A percentile compares a stretch with the other conserved stretches of the same genome.
These are phyloP conservation scores for Nigrospora sphaerica DNA, from an alignment of 2,329 filamentous ascomycete genomes.

Conservation along the genomic window DNA sequence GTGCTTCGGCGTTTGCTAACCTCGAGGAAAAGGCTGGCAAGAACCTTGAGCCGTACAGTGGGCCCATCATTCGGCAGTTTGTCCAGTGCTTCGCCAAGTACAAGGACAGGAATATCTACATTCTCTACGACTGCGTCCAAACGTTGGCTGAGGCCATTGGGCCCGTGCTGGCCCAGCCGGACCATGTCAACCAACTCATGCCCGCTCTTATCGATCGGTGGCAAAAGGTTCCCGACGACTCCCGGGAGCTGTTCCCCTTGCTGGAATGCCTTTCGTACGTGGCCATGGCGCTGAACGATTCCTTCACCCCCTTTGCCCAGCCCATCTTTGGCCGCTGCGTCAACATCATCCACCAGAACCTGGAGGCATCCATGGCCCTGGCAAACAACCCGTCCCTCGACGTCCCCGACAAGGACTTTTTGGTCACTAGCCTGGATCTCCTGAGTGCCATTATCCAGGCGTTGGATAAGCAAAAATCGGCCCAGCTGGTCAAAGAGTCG, in stretches of 20 bases:
- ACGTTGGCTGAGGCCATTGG: constrained; percentile 91
- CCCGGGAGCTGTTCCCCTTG: constrained; percentile 86
- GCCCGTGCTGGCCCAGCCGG: constrained; percentile 68
- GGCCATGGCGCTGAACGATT: constrained; percentile 72
- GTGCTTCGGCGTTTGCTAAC: constrained; percentile 90
- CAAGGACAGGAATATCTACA: constrained; percentile 99
- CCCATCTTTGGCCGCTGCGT: constrained; percentile 85
- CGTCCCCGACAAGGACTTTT: constrained; percentile 88
- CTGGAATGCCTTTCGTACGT: constrained; percentile 97
- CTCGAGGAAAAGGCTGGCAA: constrained; percentile 88
- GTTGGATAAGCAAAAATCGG: constrained; percentile 64
- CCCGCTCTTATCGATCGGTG: constrained; percentile 84
- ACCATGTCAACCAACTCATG: constrained; percentile 84
- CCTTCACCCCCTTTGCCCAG: constrained; percentile 77
- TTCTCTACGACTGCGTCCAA: constrained; percentile 96
- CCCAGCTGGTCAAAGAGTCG: constrained; percentile 67
- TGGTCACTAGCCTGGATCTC: constrained; percentile 90
- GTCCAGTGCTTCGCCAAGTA: constrained; percentile 89
- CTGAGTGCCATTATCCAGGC: constrained; percentile 91
- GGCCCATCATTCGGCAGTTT: constrained; percentile 86
- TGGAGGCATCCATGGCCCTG: constrained; percentile 71
- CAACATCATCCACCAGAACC: constrained; percentile 83
- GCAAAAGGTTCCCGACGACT: constrained; percentile 80
- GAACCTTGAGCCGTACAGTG: constrained; percentile 75
- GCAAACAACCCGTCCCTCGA: constrained; percentile 63